Percentiles rank a stretch among this genome's conserved stretches.
These are phyloP conservation scores for Chernovozyma aurita DNA, from an alignment of 1,139 yeast genomes.

Conservation along the genomic window DNA sequence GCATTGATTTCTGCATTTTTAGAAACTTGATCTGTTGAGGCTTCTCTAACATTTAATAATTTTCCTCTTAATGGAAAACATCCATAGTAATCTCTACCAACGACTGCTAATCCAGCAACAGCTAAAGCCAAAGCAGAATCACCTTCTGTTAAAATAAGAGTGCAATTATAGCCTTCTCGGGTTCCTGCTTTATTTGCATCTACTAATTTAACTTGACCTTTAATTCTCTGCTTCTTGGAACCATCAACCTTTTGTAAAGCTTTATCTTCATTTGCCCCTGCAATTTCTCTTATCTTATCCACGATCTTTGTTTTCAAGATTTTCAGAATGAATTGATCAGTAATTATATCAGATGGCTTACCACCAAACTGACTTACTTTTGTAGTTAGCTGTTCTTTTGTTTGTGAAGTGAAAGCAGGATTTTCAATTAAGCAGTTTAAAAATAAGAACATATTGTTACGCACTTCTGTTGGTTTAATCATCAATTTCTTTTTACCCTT, in stretches of 20 bases:
- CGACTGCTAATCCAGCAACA: conserved; percentile 90
- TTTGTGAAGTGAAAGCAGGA: conserved; percentile 97
- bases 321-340: conserved; percentile 72
- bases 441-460: conserved; percentile 85
- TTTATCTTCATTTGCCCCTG: conserved; percentile 82
- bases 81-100: conserved; percentile 94
- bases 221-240: conserved; percentile 74
- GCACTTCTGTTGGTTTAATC: conserved; percentile 84
- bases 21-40: conserved; percentile 87
- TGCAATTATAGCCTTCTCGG: conserved; percentile 84
- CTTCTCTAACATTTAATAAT: conserved; percentile 91
- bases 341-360: conserved; percentile 48
- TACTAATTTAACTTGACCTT: conserved; percentile 84
- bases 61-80: conserved; percentile 96
- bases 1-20: conserved; percentile 95
- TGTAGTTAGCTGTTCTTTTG: conserved; percentile 93
- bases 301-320: conserved; percentile 73
- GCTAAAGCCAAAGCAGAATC: conserved; percentile 94
- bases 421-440: conserved; percentile 91
- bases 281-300: conserved; percentile 78
- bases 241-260: conserved; percentile 93
- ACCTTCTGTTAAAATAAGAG: conserved; percentile 93
- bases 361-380: conserved; percentile 88
- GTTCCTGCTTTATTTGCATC: conserved; percentile 99
- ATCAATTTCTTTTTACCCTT: conserved; percentile 68